Conservation (phyloP, 2,329 filamentous ascomycete species). For the Aphanocladium album region DNA sequence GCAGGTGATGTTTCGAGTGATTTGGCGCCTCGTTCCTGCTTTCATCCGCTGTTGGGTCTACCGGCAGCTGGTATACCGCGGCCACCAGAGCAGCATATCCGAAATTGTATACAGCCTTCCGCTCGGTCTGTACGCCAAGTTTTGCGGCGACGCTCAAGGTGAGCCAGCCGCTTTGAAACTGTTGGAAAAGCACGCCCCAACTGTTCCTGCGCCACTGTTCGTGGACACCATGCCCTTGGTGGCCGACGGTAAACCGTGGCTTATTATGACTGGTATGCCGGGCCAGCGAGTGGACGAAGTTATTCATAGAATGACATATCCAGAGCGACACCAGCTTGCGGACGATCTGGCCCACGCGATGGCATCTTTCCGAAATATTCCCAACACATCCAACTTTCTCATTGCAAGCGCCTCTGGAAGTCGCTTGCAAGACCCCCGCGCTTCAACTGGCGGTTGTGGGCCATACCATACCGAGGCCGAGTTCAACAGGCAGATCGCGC, state of each 20-base stretch:
- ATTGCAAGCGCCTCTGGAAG: constrained; percentile 29
- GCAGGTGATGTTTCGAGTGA: not conserved
- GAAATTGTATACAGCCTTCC: constrained; percentile 1
- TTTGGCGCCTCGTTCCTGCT: not conserved
- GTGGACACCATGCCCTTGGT: not conserved
- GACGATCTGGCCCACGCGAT: not conserved
- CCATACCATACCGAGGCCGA: constrained; percentile 26
- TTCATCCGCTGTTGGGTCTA: not conserved
- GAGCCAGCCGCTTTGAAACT: not conserved
- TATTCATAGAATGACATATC: constrained; percentile 11
- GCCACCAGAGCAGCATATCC: constrained; percentile 2
- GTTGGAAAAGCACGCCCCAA: not conserved
- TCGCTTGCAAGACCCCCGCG: constrained; percentile 23
- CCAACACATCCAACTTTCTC: constrained; percentile 21
- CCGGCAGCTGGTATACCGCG: not conserved
- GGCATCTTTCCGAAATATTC: not conserved
- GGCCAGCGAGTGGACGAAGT: constrained; percentile 16
- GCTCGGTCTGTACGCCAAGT: constrained; percentile 2
- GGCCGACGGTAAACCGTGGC: not conserved
- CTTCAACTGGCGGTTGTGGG: constrained; percentile 17
- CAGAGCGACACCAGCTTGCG: not conserved
- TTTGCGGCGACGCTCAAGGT: not conserved
- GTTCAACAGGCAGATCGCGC: constrained; percentile 24
- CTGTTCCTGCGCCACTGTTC: not conserved
- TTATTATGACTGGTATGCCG: not conserved